Base-by-base conservation (phyloP, 345 rosid species). In the Corchorus capsularis region DNA sequence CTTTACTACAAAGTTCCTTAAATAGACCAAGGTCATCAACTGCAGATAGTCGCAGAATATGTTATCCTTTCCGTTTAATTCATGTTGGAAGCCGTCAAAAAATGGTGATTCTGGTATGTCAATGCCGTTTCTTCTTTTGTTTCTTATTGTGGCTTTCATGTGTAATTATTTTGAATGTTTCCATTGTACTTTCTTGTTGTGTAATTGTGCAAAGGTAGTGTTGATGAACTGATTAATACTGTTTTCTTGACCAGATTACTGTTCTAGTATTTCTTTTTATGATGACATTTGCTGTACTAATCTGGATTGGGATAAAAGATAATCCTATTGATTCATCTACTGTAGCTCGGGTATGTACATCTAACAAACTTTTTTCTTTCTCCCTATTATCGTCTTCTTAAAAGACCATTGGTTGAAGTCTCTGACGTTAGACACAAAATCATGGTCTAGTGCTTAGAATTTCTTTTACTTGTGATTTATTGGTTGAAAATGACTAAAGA, bases 1-100 rank as follows among this genome's bases (percentile, higher is more conserved):
- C 92, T 60, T 82, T 90, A 78, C 62, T 90, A 71, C 85, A 88
- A 61, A 84, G 75, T 71, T 65, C 82, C 41, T 56, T 77, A 67
- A 70, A 75, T 75, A 82, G 82, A 47, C 82, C 83, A 27, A 81
- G 75, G 50, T 81, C 86, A 62, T 71, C 78, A 34, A 77, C 55
- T 52, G 50, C 80, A 54, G 88, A 87, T 77, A 55, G 78, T 79
- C 82, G 49, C 57, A 69, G 87, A 74, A 63, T 71, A 73, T 86
- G 91, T 76, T 86, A 82, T 76, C 90, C 88, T 63, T 85, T 88
- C 39, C 88, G 88, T 54, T 75, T 76, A 61, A 71, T 82, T 77
- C 88, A 69, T 37, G 82, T 90, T 49, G 88, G 92, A 70, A 86
- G 86, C 84, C 94, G 89, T 75, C 94, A 90, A 82, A 90, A 82